phyloP scores from a whole-genome alignment of 2,329 filamentous ascomycete species.

The Aspergillus novoparasiticus region DNA sequence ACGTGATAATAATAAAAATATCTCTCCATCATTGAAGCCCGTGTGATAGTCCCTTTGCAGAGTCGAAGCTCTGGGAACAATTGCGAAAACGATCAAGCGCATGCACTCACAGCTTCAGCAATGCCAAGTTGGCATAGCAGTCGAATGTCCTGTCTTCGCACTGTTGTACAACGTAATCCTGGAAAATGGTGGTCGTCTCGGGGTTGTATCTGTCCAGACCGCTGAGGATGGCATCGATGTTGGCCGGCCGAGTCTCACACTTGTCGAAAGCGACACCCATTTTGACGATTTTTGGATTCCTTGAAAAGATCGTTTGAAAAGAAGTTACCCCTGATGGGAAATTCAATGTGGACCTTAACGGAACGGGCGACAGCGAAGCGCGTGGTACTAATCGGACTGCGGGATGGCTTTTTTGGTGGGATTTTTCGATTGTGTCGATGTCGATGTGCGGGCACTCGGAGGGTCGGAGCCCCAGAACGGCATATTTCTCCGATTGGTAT shows the following conservation, averaged over 20 bases:
- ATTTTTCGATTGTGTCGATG: conserved; percentile 27
- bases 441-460: conserved; percentile 24
- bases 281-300: conserved; percentile 12
- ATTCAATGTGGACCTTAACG: conserved; percentile 10
- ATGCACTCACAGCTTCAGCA: conserved; percentile 83
- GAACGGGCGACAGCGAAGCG: conserved; percentile 6
- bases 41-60: background rate
- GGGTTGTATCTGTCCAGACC: conserved; percentile 98
- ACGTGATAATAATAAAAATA: conserved; percentile 67
- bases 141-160: conserved; percentile 95
- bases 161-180: conserved; percentile 91
- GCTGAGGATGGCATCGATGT: conserved; percentile 92
- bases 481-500: conserved; percentile 20
- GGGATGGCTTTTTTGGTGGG: conserved; percentile 23
- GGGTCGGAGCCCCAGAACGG: conserved; percentile 12
- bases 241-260: conserved; percentile 85
- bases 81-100: conserved; percentile 13
- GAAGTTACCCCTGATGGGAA: conserved; percentile 4
- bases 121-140: conserved; percentile 92
- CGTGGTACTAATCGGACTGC: conserved; percentile 9
- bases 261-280: conserved; percentile 69
- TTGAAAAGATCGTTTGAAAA: background rate
- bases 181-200: conserved; percentile 89
- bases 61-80: conserved; percentile 5
- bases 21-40: conserved; percentile 69